Base-by-base conservation (phyloP, 371 early-diverging fungal species). In the Thermomucor indicae-seudaticae region DNA sequence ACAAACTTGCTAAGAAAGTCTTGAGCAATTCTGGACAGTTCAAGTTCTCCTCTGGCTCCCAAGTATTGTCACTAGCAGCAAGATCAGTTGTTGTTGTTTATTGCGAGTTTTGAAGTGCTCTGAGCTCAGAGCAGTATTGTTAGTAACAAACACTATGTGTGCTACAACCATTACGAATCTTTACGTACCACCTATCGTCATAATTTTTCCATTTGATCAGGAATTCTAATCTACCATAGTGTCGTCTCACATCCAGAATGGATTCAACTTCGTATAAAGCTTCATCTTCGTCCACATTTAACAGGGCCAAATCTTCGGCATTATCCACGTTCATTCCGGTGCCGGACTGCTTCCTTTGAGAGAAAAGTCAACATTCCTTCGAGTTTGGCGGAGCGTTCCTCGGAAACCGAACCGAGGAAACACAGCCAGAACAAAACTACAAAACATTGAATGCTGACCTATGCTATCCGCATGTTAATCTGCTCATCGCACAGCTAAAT, bases 191-290 rank as follows among this genome's bases (percentile, higher is more conserved):
- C 59, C 49, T 53, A 19, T 48, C 49, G 24, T 48, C 49, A 25
- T 59, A 59, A 20, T 53, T 49, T 29, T 59, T 59, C 59, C 59
- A 59, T 30, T 57, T 62, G 44, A 58, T 58, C 34, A 49, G 34
- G 32, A 25, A 53, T 20, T 41, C 11, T 17, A 29, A 25, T 43
- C 41, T 28, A 10, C 42, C 39, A 10, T 41, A 25, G 2, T 22
- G n/a, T 16, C 25, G 37, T 10, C 20, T 37, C 39, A 40, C 34
- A 23, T 24, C 51, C 23, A 45, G 35, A 20, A 57, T 57, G 10
- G 25, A 31, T 47, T 51, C 50, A 2, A 51, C 57, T 41, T 57
- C 51, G n/a, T 45, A 49, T 7, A 48, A 31, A 2, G 20, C 29
- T 10, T 51, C 57, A 11, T 55, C 55, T 1, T 34, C 49, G n/a